Evolutionary conservation across 1,139 yeast species (phyloP).

Genomic region (Kodamaea sp.): DNA sequence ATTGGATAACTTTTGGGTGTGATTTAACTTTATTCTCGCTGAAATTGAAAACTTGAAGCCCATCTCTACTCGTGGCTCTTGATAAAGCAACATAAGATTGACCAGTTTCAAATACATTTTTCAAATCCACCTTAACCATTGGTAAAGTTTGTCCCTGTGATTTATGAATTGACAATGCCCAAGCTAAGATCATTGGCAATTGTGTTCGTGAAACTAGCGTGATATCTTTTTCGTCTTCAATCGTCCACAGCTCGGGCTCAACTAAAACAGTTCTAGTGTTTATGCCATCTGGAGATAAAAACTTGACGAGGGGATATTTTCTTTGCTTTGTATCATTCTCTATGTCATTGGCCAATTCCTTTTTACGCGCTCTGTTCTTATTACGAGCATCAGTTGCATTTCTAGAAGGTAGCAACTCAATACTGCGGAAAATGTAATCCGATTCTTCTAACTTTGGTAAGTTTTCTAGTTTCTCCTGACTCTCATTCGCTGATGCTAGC

Average conservation of each 20-base stretch:
- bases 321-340: slow-evolving; percentile 30
- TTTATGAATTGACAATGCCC: slow-evolving; percentile 95
- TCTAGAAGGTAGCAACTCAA: slow-evolving; percentile 5
- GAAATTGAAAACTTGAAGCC: slow-evolving; percentile 75
- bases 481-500: background rate
- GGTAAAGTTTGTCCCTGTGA: slow-evolving; percentile 94
- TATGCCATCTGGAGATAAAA: slow-evolving; percentile 61
- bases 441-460: background rate
- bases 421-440: slow-evolving; percentile 7
- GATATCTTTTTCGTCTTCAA: slow-evolving; percentile 35
- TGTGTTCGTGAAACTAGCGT: slow-evolving; percentile 42
- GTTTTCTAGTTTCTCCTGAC: background rate
- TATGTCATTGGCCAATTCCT: slow-evolving; percentile 25
- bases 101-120: slow-evolving; percentile 67
- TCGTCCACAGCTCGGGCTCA: slow-evolving; percentile 43
- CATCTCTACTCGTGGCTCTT: slow-evolving; percentile 76
- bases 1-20: slow-evolving; percentile 58
- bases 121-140: slow-evolving; percentile 75
- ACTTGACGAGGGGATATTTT: slow-evolving; percentile 72
- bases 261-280: slow-evolving; percentile 61
- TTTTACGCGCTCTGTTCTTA: slow-evolving; percentile 10
- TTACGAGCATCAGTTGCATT: slow-evolving; percentile 5
- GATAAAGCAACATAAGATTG: slow-evolving; percentile 55
- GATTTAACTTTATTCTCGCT: slow-evolving; percentile 53
- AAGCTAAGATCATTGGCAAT: slow-evolving; percentile 82